Conservation (phyloP, 768 basidiomycete species). For the Naganishia friedmannii region DNA sequence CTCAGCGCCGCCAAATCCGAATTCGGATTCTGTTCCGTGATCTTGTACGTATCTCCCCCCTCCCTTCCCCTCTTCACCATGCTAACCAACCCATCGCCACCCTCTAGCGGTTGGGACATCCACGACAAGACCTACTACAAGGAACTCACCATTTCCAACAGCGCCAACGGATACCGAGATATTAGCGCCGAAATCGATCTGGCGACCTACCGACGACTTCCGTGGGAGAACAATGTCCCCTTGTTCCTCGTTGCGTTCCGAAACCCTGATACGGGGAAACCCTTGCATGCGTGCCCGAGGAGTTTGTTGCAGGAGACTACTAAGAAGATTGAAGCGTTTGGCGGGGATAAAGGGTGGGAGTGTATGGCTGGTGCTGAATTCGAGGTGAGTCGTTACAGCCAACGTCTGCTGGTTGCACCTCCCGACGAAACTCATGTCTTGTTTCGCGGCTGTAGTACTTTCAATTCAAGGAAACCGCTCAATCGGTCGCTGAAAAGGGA, state of each 20-base stretch:
- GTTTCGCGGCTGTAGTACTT: conserved; percentile 38
- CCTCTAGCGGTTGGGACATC: conserved; percentile 77
- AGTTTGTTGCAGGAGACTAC: conserved; percentile 67
- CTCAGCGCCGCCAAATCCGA: conserved; percentile 64
- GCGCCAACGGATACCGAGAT: conserved; percentile 86
- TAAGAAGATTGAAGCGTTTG: conserved; percentile 55
- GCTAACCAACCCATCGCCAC: background rate
- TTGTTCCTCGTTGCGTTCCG: conserved; percentile 90
- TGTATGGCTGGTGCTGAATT: conserved; percentile 89
- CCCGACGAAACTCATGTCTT: background rate
- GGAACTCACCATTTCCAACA: conserved; percentile 87
- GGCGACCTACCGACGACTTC: conserved; percentile 78
- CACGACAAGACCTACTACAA: conserved; percentile 79
- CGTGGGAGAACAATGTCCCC: conserved; percentile 86
- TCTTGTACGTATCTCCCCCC: conserved; percentile 64
- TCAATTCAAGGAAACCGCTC: conserved; percentile 67
- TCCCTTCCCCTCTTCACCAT: background rate
- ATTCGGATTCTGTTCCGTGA: conserved; percentile 89
- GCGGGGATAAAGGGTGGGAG: conserved; percentile 56
- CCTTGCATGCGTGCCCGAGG: conserved; percentile 78
- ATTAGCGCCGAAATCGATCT: conserved; percentile 82
- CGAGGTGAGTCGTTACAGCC: conserved; percentile 61
- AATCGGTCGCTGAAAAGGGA: conserved; percentile 70
- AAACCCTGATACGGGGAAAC: conserved; percentile 77
- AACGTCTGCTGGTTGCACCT: too few relatives aligned